Percentiles rank a stretch among this genome's conserved stretches.
Evolutionary conservation across 306 rosid genomes (phyloP).

Genomic region (Malus asiatica): DNA sequence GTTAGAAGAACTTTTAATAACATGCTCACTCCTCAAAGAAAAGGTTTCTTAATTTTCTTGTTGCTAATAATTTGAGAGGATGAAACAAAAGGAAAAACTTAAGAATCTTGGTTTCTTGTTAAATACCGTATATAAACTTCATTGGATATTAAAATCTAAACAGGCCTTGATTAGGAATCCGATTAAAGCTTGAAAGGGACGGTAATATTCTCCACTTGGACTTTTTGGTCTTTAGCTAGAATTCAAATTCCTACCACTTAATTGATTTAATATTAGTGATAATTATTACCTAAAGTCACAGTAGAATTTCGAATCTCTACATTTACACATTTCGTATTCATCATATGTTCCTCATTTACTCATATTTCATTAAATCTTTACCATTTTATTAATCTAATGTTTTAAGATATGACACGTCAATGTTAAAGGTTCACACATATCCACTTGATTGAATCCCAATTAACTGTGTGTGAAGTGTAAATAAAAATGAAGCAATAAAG

Average conservation of each 20-base stretch:
- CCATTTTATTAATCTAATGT: too few relatives aligned
- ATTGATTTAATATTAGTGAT: background rate
- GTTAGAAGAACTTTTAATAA: constrained; percentile 3
- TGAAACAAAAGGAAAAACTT: constrained; percentile 11
- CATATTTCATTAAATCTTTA: too few relatives aligned
- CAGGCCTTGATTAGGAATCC: constrained; percentile 12
- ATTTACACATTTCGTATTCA: too few relatives aligned
- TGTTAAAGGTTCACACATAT: too few relatives aligned
- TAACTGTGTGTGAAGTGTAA: too few relatives aligned
- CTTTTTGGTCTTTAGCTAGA: background rate
- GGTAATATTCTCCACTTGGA: background rate
- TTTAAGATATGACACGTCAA: too few relatives aligned
- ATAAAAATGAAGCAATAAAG: too few relatives aligned
- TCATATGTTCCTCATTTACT: too few relatives aligned
- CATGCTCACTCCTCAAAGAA: background rate
- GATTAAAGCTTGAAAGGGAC: background rate
- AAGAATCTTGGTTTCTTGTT: background rate
- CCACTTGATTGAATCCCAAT: too few relatives aligned
- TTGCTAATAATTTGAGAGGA: background rate
- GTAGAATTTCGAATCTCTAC: too few relatives aligned
- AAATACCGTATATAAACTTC: constrained; percentile 1
- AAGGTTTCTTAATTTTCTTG: background rate
- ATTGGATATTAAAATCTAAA: constrained; percentile 27
- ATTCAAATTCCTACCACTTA: background rate
- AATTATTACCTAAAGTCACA: too few relatives aligned